Conservation (phyloP, 2,329 filamentous ascomycete genomes). For the Chrysoporthe austroafricana region DNA sequence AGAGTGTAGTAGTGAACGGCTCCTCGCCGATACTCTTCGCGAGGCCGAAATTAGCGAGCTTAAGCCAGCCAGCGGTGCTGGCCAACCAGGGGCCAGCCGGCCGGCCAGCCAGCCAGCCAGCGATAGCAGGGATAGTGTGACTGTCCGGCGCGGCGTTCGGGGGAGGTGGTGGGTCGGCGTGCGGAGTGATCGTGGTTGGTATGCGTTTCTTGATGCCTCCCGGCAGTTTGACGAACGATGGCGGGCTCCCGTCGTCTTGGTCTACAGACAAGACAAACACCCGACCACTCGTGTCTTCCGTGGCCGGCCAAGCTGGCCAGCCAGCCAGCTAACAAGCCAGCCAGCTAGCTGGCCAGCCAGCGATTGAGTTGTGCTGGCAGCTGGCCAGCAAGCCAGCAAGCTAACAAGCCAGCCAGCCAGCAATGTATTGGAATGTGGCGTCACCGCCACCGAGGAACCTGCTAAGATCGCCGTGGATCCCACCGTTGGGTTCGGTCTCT, state of each 20-base stretch:
- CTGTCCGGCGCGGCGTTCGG: background rate
- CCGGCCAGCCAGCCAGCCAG: too few species aligned
- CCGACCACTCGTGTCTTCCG: slow-evolving; percentile 59
- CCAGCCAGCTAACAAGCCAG: too few species aligned
- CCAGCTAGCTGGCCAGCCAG: too few species aligned
- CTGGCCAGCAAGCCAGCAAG: too few species aligned
- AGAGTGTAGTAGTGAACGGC: too few species aligned
- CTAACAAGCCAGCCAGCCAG: slow-evolving; percentile 38
- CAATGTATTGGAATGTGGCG: slow-evolving; percentile 97
- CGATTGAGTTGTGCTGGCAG: too few species aligned
- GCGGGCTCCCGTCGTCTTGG: slow-evolving; percentile 44
- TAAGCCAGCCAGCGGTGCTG: too few species aligned
- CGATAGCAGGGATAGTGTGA: too few species aligned
- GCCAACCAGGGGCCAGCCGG: too few species aligned
- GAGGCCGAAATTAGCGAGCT: too few species aligned
- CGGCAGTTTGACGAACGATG: slow-evolving; percentile 42
- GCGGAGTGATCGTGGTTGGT: slow-evolving; percentile 54
- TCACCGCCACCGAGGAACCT: slow-evolving; percentile 94
- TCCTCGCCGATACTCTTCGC: too few species aligned
- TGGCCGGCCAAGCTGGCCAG: too few species aligned
- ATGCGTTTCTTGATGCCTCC: slow-evolving; percentile 42
- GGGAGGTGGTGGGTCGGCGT: slow-evolving; percentile 53
- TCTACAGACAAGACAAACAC: slow-evolving; percentile 59
- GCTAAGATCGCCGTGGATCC: slow-evolving; percentile 92
- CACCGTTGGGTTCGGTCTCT: slow-evolving; percentile 81